Conservation (phyloP, 345 rosid genomes). For the Raphanus sativus region DNA sequence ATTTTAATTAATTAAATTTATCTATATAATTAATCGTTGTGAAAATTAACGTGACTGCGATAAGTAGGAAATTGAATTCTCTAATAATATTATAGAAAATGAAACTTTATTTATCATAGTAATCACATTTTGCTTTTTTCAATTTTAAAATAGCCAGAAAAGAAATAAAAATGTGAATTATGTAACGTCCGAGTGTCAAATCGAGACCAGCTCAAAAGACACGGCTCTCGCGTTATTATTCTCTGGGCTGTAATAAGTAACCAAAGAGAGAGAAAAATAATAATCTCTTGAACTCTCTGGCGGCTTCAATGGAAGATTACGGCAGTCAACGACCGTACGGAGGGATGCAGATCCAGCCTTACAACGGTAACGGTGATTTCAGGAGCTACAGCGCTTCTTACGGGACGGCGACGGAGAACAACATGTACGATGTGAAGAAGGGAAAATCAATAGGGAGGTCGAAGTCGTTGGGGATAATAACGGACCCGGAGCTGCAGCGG, state of each 20-base stretch:
- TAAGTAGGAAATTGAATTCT: too few relatives aligned
- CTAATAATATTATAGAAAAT: too few relatives aligned
- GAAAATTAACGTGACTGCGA: too few relatives aligned
- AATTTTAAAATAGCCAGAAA: not conserved
- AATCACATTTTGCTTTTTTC: not conserved
- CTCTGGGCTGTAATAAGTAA: conserved; percentile 28
- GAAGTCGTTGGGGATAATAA: conserved; percentile 53
- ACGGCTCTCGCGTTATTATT: conserved; percentile 14
- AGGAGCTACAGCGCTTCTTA: conserved; percentile 65
- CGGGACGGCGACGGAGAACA: conserved; percentile 43
- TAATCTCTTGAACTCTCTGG: conserved; percentile 2
- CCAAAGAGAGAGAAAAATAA: not conserved
- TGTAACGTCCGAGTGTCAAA: conserved; percentile 14
- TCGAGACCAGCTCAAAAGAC: conserved; percentile 37
- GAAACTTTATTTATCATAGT: not conserved
- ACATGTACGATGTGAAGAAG: conserved; percentile 47
- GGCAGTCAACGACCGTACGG: conserved; percentile 57
- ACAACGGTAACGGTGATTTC: conserved; percentile 42
- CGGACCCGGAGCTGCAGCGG: conserved; percentile 85
- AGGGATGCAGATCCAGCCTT: conserved; percentile 59
- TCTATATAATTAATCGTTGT: too few relatives aligned
- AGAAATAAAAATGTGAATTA: not conserved
- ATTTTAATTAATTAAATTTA: too few relatives aligned
- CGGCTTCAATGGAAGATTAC: conserved; percentile 62
- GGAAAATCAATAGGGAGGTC: conserved; percentile 57